Conservation (phyloP, 176 grass and related monocot genomes). For the Carex pumila region DNA sequence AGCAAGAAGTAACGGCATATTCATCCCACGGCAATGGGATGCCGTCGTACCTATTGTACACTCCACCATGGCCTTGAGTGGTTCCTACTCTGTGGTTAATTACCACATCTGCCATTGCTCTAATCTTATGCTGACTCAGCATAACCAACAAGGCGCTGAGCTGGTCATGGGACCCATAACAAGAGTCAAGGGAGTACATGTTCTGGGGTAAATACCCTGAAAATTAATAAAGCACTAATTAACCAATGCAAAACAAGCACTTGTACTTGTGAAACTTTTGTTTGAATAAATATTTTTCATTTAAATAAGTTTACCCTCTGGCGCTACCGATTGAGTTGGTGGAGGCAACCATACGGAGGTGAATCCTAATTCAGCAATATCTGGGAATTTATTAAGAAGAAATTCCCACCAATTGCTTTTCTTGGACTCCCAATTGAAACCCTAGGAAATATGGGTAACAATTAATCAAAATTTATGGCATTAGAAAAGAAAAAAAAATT, state of each 20-base stretch:
- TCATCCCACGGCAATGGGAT: constrained; percentile 93
- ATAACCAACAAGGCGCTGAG: constrained; percentile 59
- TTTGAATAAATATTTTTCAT: background rate
- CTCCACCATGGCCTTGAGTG: constrained; percentile 60
- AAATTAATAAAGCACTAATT: background rate
- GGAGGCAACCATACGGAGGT: constrained; percentile 86
- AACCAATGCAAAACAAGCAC: background rate
- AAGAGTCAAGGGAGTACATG: constrained; percentile 83
- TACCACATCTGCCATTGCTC: constrained; percentile 93
- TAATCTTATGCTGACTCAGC: constrained; percentile 63
- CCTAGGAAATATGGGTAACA: constrained; percentile 27
- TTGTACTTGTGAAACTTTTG: background rate
- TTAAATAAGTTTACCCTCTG: constrained; percentile 37
- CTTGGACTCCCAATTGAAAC: constrained; percentile 97
- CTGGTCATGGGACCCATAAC: constrained; percentile 64
- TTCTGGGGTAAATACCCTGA: constrained; percentile 91
- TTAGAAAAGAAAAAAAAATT: background rate
- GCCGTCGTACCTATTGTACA: constrained; percentile 86
- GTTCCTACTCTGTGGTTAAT: constrained; percentile 97
- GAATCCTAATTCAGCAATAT: constrained; percentile 75
- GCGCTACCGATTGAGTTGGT: constrained; percentile 64
- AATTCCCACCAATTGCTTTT: constrained; percentile 79
- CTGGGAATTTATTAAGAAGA: constrained; percentile 58
- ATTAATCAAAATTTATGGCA: background rate
- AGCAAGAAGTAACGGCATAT: constrained; percentile 90